These are phyloP conservation scores for Rosellinia necatrix DNA, from an alignment of 2,329 filamentous ascomycete genomes.

Conservation along the genomic window DNA sequence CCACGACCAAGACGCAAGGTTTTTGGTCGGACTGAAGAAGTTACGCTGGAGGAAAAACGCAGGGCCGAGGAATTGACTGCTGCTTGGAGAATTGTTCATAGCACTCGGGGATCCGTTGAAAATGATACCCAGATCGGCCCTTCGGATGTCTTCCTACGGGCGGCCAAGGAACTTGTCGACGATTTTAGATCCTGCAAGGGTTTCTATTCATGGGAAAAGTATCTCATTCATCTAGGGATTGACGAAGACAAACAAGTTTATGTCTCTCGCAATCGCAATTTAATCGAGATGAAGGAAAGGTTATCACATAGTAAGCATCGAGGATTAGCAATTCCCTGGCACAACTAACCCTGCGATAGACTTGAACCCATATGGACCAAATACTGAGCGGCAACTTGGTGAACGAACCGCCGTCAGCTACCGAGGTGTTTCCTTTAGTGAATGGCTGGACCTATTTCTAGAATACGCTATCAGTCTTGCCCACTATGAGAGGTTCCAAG, in stretches of 20 bases:
- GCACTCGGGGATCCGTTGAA: conserved; percentile 22
- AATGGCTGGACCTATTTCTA: conserved; percentile 89
- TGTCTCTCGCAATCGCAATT: conserved; percentile 45
- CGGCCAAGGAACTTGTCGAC: conserved; percentile 63
- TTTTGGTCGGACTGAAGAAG: conserved; percentile 40
- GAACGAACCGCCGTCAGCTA: conserved; percentile 44
- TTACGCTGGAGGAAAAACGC: conserved; percentile 38
- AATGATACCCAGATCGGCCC: conserved; percentile 45
- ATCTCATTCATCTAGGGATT: conserved; percentile 60
- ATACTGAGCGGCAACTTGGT: conserved; percentile 38
- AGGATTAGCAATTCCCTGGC: background rate
- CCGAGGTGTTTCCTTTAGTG: conserved; percentile 77
- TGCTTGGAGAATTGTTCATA: conserved; percentile 48
- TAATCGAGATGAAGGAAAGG: conserved; percentile 61
- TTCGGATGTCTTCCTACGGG: conserved; percentile 60
- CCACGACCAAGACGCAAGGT: conserved; percentile 38
- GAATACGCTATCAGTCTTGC: conserved; percentile 83
- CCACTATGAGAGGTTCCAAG: conserved; percentile 65
- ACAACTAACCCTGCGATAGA: conserved; percentile 35
- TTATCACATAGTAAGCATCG: conserved; percentile 54
- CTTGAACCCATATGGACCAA: conserved; percentile 41
- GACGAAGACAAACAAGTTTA: conserved; percentile 42
- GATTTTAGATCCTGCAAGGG: conserved; percentile 67
- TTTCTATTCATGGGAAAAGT: conserved; percentile 71
- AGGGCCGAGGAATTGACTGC: conserved; percentile 40